These are phyloP conservation scores for Aspergillus neoniger DNA, from an alignment of 2,329 filamentous ascomycete genomes.

Conservation along the genomic window DNA sequence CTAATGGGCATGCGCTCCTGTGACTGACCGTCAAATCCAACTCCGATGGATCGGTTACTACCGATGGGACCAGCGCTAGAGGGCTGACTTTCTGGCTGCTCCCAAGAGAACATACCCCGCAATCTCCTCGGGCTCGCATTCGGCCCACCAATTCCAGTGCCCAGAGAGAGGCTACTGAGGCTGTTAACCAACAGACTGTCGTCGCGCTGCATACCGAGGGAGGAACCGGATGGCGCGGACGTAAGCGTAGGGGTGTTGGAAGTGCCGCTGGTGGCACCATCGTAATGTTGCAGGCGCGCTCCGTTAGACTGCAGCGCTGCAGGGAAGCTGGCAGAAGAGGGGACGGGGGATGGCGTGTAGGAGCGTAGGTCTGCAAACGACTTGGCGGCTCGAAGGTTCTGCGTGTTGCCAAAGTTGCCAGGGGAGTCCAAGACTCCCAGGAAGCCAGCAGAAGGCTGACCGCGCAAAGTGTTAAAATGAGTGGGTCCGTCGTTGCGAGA, in stretches of 20 bases:
- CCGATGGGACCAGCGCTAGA: slow-evolving; percentile 60
- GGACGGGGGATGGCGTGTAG: slow-evolving; percentile 89
- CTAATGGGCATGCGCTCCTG: slow-evolving; percentile 59
- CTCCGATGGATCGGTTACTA: slow-evolving; percentile 64
- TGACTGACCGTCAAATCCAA: slow-evolving; percentile 58
- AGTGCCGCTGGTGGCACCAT: slow-evolving; percentile 57
- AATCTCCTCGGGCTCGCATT: slow-evolving; percentile 60
- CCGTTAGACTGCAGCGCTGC: slow-evolving; percentile 65
- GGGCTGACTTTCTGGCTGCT: slow-evolving; percentile 53
- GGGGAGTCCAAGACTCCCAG: slow-evolving; percentile 82
- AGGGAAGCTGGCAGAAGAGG: slow-evolving; percentile 85
- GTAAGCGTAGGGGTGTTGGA: slow-evolving; percentile 69
- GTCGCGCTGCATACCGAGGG: slow-evolving; percentile 54
- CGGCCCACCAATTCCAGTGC: slow-evolving; percentile 48
- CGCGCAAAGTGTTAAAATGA: slow-evolving; percentile 71
- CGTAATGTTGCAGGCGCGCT: slow-evolving; percentile 60
- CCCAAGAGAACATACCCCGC: slow-evolving; percentile 64
- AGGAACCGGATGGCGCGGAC: slow-evolving; percentile 56
- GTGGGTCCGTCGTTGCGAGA: slow-evolving; percentile 70
- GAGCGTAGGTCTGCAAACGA: slow-evolving; percentile 95
- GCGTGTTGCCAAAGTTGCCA: slow-evolving; percentile 65
- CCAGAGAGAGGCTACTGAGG: slow-evolving; percentile 62
- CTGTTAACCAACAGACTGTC: slow-evolving; percentile 65
- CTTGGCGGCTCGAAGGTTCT: slow-evolving; percentile 88
- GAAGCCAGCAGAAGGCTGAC: slow-evolving; percentile 78